Evolutionary conservation across 768 basidiomycete species (phyloP), one percentile per base, ranked within the genome.

Genomic region (Leccinum pellstonianum): DNA sequence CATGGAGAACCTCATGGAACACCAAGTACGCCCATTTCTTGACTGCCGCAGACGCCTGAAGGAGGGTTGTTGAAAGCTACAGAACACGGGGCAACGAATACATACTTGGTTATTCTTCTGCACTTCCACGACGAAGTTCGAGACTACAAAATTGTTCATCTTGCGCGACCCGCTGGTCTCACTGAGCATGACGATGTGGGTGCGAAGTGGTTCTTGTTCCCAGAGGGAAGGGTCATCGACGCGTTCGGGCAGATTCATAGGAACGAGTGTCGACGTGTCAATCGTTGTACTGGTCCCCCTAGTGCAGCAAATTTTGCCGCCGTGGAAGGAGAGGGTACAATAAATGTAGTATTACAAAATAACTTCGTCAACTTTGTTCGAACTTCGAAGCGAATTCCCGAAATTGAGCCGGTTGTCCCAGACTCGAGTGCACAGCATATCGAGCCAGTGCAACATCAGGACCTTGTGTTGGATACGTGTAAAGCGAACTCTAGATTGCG

Each of bases 151-250:
- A n/a, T 15, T 62, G 27, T 2, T 25, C 12, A 3, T 14, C 37
- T 4, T 52, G 53, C 65, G 63, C 31, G 60, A 43, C 11, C 21
- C 31, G 14, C 27, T 0, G 9, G 4, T 14, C 7, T 41, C 19
- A 1, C 7, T 5, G 31, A 33, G 11, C n/a, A 63, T 9, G 23
- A 52, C 0, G 50, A 67, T 31, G 50, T 46, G 8, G 25, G 1
- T 47, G 37, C 51, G 7, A 31, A 74, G 60, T 27, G 65, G 71
- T 48, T 68, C 70, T 11, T 73, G 56, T 4, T 60, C 1, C 23
- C 65, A 21, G 58, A 73, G 64, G 27, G 65, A 70, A 6, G 41
- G 31, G 21, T 72, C 73, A 8, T 67, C n/a, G 35, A 59, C 27
- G 7, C 10, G 8, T n/a, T 15, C 1, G 2, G 64, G 71, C 29